phyloP scores from a whole-genome alignment of 2,329 filamentous ascomycete genomes.

The Aspergillus ochraceoroseus region DNA sequence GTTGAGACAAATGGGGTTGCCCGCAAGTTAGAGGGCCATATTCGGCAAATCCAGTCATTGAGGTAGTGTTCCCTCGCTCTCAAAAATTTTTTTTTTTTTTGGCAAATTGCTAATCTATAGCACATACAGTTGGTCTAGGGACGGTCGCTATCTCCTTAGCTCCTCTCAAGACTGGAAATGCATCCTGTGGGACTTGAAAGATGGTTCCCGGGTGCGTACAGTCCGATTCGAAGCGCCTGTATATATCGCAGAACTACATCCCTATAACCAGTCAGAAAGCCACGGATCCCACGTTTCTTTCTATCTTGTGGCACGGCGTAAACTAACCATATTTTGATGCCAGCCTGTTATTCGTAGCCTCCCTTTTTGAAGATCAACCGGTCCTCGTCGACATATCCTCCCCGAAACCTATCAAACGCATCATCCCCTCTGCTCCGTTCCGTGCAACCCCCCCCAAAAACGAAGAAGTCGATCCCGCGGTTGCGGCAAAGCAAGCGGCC shows the following conservation, averaged over 20 bases:
- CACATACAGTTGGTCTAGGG: slow-evolving; percentile 72
- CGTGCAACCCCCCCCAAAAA: slow-evolving; percentile 61
- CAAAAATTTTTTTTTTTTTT: no score
- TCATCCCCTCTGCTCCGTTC: slow-evolving; percentile 75
- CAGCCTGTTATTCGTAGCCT: slow-evolving; percentile 79
- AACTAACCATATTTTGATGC: background rate
- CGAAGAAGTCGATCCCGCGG: slow-evolving; percentile 55
- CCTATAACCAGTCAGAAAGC: slow-evolving; percentile 72
- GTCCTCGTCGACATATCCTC: slow-evolving; percentile 76
- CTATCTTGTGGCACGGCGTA: background rate
- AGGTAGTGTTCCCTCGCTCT: slow-evolving; percentile 45
- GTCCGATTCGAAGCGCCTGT: slow-evolving; percentile 89
- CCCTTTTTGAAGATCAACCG: slow-evolving; percentile 89
- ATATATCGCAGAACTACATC: slow-evolving; percentile 93
- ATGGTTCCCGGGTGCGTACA: slow-evolving; percentile 67
- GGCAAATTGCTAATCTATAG: no score
- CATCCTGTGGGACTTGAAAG: slow-evolving; percentile 86
- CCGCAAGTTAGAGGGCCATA: slow-evolving; percentile 88
- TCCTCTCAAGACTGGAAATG: slow-evolving; percentile 96
- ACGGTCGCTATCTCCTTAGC: slow-evolving; percentile 84
- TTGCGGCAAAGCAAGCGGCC: slow-evolving; percentile 77
- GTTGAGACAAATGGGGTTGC: slow-evolving; percentile 96
- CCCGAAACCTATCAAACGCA: slow-evolving; percentile 65
- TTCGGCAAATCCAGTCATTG: slow-evolving; percentile 84
- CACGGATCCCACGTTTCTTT: slow-evolving; percentile 4